Evolutionary conservation across 108 stramenopile genomes (phyloP).

Genomic region (Discostella pseudostelligera): DNA sequence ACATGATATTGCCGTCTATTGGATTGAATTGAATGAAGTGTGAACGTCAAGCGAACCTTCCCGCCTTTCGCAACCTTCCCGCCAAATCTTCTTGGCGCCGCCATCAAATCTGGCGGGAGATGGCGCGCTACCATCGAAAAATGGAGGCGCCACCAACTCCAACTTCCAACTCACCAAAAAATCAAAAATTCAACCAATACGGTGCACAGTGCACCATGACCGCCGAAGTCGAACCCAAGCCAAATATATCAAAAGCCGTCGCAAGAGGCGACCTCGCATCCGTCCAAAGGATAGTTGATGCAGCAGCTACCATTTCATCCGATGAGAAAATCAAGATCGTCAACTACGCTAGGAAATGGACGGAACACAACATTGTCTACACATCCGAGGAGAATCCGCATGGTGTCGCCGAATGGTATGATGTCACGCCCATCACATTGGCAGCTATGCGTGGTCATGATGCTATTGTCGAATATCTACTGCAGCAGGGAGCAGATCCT

Average conservation of each 20-base stretch:
- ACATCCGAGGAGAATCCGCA: not conserved
- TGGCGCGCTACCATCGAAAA: too few species aligned
- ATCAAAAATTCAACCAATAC: too few species aligned
- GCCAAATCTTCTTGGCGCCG: too few species aligned
- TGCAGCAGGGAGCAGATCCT: constrained; percentile 27
- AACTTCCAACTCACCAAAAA: too few species aligned
- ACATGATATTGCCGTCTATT: too few species aligned
- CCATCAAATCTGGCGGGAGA: too few species aligned
- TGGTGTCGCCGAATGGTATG: constrained; percentile 11
- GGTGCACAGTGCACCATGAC: too few species aligned
- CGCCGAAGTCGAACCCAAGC: not conserved
- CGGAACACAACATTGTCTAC: not conserved
- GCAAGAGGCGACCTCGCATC: constrained; percentile 13
- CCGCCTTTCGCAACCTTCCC: too few species aligned
- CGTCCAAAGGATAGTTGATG: constrained; percentile 12
- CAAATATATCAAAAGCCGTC: constrained; percentile 17
- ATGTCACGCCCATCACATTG: constrained; percentile 22
- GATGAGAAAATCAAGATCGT: not conserved
- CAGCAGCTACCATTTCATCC: constrained; percentile 9
- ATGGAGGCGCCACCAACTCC: too few species aligned
- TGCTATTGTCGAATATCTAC: constrained; percentile 23
- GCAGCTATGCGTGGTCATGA: constrained; percentile 28
- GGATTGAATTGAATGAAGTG: too few species aligned
- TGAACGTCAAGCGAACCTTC: too few species aligned
- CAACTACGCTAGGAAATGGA: constrained; percentile 7